Percentiles rank a stretch among this genome's conserved stretches.
Conservation (phyloP, 495 filamentous ascomycete species). For the Trichoderma gamsii region DNA sequence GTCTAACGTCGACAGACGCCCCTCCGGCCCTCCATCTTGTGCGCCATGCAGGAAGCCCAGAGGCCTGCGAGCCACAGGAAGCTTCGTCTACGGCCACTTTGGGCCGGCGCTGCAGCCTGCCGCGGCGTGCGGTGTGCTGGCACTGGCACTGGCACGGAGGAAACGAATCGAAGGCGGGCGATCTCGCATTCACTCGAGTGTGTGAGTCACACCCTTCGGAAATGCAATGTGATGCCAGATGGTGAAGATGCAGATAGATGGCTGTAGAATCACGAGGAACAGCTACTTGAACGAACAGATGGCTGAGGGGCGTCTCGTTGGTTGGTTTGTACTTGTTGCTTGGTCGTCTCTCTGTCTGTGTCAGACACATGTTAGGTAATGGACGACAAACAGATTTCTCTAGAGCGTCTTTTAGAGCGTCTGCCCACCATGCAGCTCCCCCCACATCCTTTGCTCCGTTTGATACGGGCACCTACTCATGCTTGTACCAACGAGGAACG, state of each 20-base stretch:
- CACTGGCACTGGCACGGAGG: background rate
- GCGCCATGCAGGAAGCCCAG: background rate
- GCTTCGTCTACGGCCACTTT: background rate
- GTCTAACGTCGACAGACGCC: background rate
- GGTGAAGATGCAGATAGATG: too few species aligned
- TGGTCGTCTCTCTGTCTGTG: background rate
- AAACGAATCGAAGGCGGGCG: slow-evolving; percentile 1
- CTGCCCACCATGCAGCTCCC: background rate
- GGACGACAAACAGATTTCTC: background rate
- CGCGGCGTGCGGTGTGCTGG: background rate
- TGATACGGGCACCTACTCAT: too few species aligned
- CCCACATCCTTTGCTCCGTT: background rate
- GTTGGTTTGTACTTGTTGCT: background rate
- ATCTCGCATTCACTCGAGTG: background rate
- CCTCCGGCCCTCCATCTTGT: background rate
- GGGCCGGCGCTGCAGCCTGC: slow-evolving; percentile 7
- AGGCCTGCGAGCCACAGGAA: background rate
- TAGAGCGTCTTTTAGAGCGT: too few species aligned
- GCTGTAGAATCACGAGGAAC: background rate
- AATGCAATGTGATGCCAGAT: background rate
- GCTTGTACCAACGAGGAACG: background rate
- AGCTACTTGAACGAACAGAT: background rate
- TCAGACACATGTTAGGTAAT: background rate
- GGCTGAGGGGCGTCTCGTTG: background rate
- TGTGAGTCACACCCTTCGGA: slow-evolving; percentile 6